Evolutionary conservation across 352 stramenopile species (phyloP).

Genomic region (Phytophthora pistaciae): DNA sequence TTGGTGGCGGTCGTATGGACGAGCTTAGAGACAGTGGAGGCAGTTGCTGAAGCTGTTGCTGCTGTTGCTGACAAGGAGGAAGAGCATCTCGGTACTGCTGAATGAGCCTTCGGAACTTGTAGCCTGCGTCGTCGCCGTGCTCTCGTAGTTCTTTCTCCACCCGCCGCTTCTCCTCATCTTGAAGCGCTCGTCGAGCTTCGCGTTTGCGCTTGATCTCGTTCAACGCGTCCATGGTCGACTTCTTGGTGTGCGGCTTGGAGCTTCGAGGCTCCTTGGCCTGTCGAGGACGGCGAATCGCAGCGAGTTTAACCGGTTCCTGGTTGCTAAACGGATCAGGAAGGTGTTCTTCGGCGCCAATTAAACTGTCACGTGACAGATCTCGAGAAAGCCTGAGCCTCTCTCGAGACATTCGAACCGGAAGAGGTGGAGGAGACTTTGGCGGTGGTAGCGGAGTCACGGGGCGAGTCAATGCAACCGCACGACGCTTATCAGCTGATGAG

Average conservation of each 20-base stretch:
- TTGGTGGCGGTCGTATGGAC: conserved; percentile 26
- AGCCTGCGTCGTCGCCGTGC: conserved; percentile 76
- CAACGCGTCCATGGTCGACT: conserved; percentile 60
- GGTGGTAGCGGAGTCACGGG: conserved; percentile 20
- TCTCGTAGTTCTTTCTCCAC: conserved; percentile 68
- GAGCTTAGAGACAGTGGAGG: conserved; percentile 27
- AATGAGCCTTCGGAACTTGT: conserved; percentile 82
- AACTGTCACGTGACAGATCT: conserved; percentile 16
- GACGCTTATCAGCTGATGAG: conserved; percentile 30
- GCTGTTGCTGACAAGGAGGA: conserved; percentile 37
- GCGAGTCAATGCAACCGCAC: conserved; percentile 8
- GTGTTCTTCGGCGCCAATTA: conserved; percentile 3
- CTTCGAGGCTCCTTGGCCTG: conserved; percentile 22
- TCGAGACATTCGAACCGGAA: conserved; percentile 9
- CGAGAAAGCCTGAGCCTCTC: conserved; percentile 6
- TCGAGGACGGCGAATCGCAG: conserved; percentile 3
- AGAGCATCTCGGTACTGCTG: conserved; percentile 60
- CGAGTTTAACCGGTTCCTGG: conserved; percentile 12
- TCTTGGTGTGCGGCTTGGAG: conserved; percentile 44
- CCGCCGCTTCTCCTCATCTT: conserved; percentile 75
- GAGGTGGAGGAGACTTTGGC: conserved; percentile 10
- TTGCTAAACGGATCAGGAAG: conserved; percentile 1
- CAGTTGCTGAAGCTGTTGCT: conserved; percentile 28
- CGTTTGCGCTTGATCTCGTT: conserved; percentile 81
- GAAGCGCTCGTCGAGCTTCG: conserved; percentile 59